Percentiles rank a stretch among this genome's conserved stretches.
Evolutionary conservation across 2,329 filamentous ascomycete genomes (phyloP).

Genomic region (Cryphonectria nitschkei): DNA sequence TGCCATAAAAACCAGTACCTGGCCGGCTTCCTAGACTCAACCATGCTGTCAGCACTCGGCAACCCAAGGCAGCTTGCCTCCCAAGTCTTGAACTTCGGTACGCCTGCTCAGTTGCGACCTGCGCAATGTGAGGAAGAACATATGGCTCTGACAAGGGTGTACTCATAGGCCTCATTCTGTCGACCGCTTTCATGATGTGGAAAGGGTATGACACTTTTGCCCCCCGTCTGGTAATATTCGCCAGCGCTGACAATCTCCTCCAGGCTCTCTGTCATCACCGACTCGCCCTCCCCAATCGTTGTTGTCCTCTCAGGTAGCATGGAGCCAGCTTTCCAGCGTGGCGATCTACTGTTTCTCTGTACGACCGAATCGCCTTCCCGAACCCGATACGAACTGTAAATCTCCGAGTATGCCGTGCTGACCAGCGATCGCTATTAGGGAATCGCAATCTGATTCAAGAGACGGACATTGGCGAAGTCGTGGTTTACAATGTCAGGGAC

Average conservation of each 20-base stretch:
- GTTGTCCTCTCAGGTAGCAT: constrained; percentile 84
- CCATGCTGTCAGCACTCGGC: constrained; percentile 70
- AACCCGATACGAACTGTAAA: background rate
- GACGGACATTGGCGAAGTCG: constrained; percentile 60
- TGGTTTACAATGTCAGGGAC: constrained; percentile 77
- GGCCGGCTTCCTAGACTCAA: constrained; percentile 29
- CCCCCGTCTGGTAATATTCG: background rate
- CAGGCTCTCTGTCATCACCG: constrained; percentile 74
- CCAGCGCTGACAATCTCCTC: constrained; percentile 29
- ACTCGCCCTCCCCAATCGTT: constrained; percentile 78
- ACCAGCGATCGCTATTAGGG: constrained; percentile 36
- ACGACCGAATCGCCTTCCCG: background rate
- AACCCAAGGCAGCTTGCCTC: constrained; percentile 81
- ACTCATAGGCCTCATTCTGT: constrained; percentile 69
- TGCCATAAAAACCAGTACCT: background rate
- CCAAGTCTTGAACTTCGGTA: constrained; percentile 83
- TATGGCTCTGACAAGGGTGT: background rate
- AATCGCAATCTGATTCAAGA: constrained; percentile 67
- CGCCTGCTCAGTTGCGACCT: constrained; percentile 2
- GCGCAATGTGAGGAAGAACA: background rate
- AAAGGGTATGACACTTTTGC: constrained; percentile 18
- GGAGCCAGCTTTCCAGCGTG: constrained; percentile 81
- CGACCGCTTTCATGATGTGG: constrained; percentile 84
- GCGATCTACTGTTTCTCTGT: constrained; percentile 75
- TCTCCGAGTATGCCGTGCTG: background rate